These are phyloP conservation scores for Mycena amicta DNA, from an alignment of 768 basidiomycete species.

Conservation along the genomic window DNA sequence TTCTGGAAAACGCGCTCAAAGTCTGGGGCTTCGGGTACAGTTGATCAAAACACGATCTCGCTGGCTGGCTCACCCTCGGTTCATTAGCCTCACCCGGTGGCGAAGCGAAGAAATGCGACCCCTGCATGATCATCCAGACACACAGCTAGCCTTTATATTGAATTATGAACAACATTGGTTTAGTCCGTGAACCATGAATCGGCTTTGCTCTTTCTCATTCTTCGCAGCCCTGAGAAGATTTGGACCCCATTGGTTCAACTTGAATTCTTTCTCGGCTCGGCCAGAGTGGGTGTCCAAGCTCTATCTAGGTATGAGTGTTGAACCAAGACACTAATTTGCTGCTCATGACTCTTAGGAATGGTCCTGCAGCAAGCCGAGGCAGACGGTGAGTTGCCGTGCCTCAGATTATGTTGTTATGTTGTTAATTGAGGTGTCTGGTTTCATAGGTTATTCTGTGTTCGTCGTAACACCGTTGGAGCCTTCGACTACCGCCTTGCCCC, in stretches of 20 bases:
- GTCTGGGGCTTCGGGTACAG: constrained; percentile 87
- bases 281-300: constrained; percentile 86
- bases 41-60: background rate
- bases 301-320: too few relatives aligned
- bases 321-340: too few relatives aligned
- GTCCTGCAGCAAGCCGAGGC: constrained; percentile 84
- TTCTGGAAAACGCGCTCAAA: constrained; percentile 79
- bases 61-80: constrained; percentile 8
- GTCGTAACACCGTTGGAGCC: constrained; percentile 69
- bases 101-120: constrained; percentile 78
- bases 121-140: constrained; percentile 78
- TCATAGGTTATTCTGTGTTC: constrained; percentile 85
- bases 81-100: constrained; percentile 76
- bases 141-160: constrained; percentile 85
- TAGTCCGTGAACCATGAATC: constrained; percentile 71
- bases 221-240: constrained; percentile 45
- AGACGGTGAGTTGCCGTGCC: constrained; percentile 77
- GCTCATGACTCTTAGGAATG: constrained; percentile 83
- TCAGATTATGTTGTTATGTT: too few relatives aligned
- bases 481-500: constrained; percentile 55
- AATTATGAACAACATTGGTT: constrained; percentile 91
- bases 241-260: constrained; percentile 77
- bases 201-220: constrained; percentile 51
- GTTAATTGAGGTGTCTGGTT: too few relatives aligned
- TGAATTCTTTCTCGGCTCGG: constrained; percentile 69